Evolutionary conservation across 495 filamentous ascomycete species (phyloP), one percentile per base, ranked within the genome.

Genomic region (Staphylotrichum longicolle): DNA sequence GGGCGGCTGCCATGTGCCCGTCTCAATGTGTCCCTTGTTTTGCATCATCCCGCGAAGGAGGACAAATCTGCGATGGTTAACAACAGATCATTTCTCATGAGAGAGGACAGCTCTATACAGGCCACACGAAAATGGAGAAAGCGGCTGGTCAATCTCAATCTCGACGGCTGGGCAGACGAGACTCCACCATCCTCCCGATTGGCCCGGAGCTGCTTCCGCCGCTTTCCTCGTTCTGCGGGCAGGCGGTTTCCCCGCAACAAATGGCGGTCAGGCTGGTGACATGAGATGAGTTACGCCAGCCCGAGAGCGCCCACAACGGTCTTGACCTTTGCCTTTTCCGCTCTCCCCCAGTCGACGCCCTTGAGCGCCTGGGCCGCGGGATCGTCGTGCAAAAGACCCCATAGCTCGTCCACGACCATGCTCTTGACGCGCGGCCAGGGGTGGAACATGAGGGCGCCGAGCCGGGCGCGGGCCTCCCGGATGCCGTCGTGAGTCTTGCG

Each of bases 321-420:
- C 64, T 64, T 72, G 5, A 79, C 62, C 50, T 42, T 52, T 27
- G 20, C 50, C 63, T 76, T 78, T n/a, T 72, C 73, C 35, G 74
- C 77, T 59, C 56, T 68, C 11, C 73, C 69, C 77, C 78, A 80
- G 56, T 79, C 76, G 7, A 77, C 69, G 11, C 72, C 65, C 58
- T 71, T 65, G 42, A 81, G 63, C 54, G 59, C 47, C 52, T 67
- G 60, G 32, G 63, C 66, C n/a, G 54, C 53, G 45, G 54, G 60
- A 37, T 61, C 59, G 32, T 64, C 48, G 41, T 57, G 51, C n/a
- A 34, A 56, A 33, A 80, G 54, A 37, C 65, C 66, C 79, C 79
- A 82, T 15, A 82, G 61, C 69, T 80, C 75, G 40, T 82, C 79
- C 9, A 80, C 75, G 34, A 80, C 78, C 35, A 72, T 49, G 49